Evolutionary conservation across 306 rosid genomes (phyloP).

Genomic region (Sicyos edulis): DNA sequence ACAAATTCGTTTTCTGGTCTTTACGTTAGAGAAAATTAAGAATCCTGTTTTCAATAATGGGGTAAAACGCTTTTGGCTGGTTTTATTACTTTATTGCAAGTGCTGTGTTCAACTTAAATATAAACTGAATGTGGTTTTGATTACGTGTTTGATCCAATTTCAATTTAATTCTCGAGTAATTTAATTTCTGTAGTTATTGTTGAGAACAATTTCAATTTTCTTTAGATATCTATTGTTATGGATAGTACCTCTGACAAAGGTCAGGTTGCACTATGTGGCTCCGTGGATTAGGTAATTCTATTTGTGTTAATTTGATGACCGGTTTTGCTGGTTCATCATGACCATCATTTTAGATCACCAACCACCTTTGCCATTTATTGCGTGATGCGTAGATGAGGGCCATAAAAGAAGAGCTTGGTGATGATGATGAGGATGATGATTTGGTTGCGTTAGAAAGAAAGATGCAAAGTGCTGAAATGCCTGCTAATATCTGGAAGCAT

Average conservation of each 20-base stretch:
- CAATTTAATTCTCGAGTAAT: neutral
- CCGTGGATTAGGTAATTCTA: neutral
- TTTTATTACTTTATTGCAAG: neutral
- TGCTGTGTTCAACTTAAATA: slow-evolving; percentile 7
- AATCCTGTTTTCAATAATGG: neutral
- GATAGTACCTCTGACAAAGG: neutral
- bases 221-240: slow-evolving; percentile 1
- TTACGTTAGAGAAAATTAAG: neutral
- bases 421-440: slow-evolving; percentile 96
- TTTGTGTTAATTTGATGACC: neutral
- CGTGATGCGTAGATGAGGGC: slow-evolving; percentile 77
- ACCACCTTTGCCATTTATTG: slow-evolving; percentile 21
- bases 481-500: slow-evolving; percentile 90
- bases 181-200: neutral
- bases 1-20: too few species aligned
- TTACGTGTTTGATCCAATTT: neutral
- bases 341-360: neutral
- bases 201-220: neutral
- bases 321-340: neutral
- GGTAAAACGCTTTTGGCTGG: neutral
- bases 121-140: neutral
- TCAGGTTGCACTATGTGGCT: neutral
- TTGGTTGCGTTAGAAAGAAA: slow-evolving; percentile 82
- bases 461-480: slow-evolving; percentile 97
- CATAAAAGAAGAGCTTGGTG: slow-evolving; percentile 98